Conservation (phyloP, 306 rosid genomes). For the Mimosa bimucronata region DNA sequence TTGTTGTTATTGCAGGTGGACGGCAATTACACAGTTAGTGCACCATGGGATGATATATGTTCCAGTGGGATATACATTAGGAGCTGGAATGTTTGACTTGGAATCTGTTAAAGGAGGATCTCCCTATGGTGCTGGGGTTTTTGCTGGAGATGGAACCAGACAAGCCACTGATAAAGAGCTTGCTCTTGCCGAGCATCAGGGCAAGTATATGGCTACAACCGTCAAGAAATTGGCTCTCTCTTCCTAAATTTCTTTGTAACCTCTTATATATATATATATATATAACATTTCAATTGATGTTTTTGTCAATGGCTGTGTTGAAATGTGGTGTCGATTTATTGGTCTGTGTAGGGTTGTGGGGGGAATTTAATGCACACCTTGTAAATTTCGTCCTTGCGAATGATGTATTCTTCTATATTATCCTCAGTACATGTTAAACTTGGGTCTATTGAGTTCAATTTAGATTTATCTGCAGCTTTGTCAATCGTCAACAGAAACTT, state of each 20-base stretch:
- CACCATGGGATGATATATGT: slow-evolving; percentile 26
- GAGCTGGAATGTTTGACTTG: slow-evolving; percentile 9
- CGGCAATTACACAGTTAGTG: slow-evolving; percentile 5
- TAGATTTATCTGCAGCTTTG: not conserved
- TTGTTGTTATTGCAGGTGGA: not conserved
- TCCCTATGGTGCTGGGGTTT: slow-evolving; percentile 5
- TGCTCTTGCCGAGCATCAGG: slow-evolving; percentile 18
- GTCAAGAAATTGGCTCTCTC: slow-evolving; percentile 4
- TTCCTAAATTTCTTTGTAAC: not conserved
- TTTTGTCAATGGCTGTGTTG: not conserved
- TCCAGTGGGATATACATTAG: slow-evolving; percentile 3
- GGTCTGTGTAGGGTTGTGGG: not conserved
- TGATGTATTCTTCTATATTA: not conserved
- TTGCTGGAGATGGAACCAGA: slow-evolving; percentile 1
- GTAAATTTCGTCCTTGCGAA: not conserved
- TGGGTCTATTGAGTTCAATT: not conserved
- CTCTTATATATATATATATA: not conserved
- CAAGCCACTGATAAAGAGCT: not conserved
- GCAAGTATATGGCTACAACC: slow-evolving; percentile 2
- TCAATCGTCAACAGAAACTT: too few relatives aligned
- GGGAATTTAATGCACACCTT: not conserved
- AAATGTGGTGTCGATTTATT: not conserved
- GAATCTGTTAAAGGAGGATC: not conserved
- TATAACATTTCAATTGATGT: not conserved
- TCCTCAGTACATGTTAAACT: not conserved